Conservation (phyloP, 345 rosid genomes). For the Noccaea bulbosa region DNA sequence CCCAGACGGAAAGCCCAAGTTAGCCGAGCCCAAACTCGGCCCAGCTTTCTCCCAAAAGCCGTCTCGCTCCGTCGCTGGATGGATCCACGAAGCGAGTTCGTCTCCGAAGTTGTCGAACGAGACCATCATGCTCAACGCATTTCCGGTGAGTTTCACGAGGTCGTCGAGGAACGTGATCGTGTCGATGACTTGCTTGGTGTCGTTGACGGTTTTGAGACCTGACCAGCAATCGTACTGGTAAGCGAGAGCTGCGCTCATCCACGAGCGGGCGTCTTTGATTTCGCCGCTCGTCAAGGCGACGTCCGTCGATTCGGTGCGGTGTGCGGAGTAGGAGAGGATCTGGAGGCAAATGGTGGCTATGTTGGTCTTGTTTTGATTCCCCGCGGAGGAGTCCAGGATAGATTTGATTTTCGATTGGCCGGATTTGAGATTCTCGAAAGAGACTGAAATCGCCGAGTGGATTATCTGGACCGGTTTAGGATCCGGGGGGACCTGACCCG, state of each 20-base stretch:
- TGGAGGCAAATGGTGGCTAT: constrained; percentile 63
- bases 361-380: constrained; percentile 58
- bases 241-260: constrained; percentile 76
- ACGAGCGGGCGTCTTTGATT: constrained; percentile 76
- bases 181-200: constrained; percentile 50
- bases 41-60: constrained; percentile 62
- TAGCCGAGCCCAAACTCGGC: constrained; percentile 38
- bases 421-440: constrained; percentile 57
- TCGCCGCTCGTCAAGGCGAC: constrained; percentile 46
- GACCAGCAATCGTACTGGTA: constrained; percentile 85
- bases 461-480: constrained; percentile 65
- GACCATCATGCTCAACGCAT: constrained; percentile 71
- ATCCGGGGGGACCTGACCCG: constrained; percentile 48
- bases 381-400: constrained; percentile 56
- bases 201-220: constrained; percentile 71
- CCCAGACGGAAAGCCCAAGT: constrained; percentile 53
- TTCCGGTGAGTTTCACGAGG: constrained; percentile 58
- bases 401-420: constrained; percentile 59
- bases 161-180: constrained; percentile 62
- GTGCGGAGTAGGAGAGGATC: constrained; percentile 55
- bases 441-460: constrained; percentile 64
- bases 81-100: constrained; percentile 57
- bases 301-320: constrained; percentile 51
- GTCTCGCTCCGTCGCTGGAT: constrained; percentile 76
- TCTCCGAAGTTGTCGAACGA: constrained; percentile 64